A percentile compares a stretch with the other conserved stretches of the same genome.
Evolutionary conservation across 352 stramenopile genomes (phyloP).

Genomic region (Globisporangium parvum): DNA sequence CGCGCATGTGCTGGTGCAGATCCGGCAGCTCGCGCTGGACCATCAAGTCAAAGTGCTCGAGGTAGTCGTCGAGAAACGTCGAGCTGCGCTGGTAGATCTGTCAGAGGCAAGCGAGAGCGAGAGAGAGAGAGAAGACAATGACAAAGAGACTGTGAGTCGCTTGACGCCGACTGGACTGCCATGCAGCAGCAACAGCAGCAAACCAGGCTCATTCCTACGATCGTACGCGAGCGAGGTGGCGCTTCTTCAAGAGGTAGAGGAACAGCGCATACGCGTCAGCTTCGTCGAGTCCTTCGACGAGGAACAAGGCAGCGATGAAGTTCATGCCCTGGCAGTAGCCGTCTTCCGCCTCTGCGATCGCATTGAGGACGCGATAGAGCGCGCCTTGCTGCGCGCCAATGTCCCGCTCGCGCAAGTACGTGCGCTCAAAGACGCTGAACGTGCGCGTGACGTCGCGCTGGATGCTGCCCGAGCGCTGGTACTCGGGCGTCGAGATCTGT

Average conservation of each 20-base stretch:
- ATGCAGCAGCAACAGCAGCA: neutral
- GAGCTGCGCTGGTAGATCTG: constrained; percentile 79
- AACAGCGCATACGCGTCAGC: constrained; percentile 79
- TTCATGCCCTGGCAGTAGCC: constrained; percentile 88
- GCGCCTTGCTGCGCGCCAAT: constrained; percentile 50
- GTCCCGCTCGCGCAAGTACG: constrained; percentile 25
- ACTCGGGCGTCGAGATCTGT: constrained; percentile 52
- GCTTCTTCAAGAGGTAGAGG: constrained; percentile 76
- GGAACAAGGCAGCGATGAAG: constrained; percentile 82
- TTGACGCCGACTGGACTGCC: neutral
- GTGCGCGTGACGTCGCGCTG: constrained; percentile 79
- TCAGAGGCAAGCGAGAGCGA: neutral
- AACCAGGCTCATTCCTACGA: neutral
- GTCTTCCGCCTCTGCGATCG: constrained; percentile 68
- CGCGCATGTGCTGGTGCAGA: constrained; percentile 49
- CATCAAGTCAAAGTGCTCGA: constrained; percentile 74
- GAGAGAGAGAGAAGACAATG: neutral
- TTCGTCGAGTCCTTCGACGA: constrained; percentile 76
- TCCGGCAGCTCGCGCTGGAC: constrained; percentile 64
- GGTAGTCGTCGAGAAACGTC: constrained; percentile 81
- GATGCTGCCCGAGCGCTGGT: constrained; percentile 65
- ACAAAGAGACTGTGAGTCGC: neutral
- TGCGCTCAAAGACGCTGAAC: constrained; percentile 82
- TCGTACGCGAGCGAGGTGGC: constrained; percentile 51
- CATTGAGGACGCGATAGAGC: constrained; percentile 77